Percentiles rank a stretch among this genome's conserved stretches.
Evolutionary conservation across 139 green algal species (phyloP).

Genomic region (Coccomyxa sp.): DNA sequence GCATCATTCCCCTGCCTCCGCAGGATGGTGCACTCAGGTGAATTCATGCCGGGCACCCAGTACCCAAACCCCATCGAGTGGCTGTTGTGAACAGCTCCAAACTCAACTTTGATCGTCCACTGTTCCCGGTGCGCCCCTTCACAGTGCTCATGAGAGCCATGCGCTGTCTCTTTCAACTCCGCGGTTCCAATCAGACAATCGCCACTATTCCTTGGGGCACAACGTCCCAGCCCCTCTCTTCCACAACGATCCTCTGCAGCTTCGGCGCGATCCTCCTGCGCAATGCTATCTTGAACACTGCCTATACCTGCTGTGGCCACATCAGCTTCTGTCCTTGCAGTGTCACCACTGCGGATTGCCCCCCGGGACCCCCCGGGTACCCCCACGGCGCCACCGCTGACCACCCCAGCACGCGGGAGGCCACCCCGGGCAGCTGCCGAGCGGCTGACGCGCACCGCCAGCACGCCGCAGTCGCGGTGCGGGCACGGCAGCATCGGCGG

Average conservation of each 20-base stretch:
- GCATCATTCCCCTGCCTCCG: not conserved
- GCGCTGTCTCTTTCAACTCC: not conserved
- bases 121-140: no score
- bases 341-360: not conserved
- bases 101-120: not conserved
- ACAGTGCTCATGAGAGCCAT: not conserved
- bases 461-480: conserved; percentile 34
- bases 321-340: not conserved
- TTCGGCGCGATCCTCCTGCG: not conserved
- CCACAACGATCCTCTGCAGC: not conserved
- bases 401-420: not conserved
- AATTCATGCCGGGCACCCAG: not conserved
- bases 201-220: no score
- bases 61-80: conserved; percentile 49
- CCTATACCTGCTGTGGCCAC: not conserved
- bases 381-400: not conserved
- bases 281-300: not conserved
- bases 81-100: not conserved
- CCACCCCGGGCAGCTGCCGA: no score
- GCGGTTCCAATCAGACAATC: not conserved
- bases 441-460: conserved; percentile 23
- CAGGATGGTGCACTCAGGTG: conserved; percentile 4
- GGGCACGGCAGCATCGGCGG: no score
- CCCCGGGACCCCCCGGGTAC: not conserved
- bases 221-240: no score